Conservation (phyloP, 2,329 filamentous ascomycete species). For the Ceratocystis cubensis region DNA sequence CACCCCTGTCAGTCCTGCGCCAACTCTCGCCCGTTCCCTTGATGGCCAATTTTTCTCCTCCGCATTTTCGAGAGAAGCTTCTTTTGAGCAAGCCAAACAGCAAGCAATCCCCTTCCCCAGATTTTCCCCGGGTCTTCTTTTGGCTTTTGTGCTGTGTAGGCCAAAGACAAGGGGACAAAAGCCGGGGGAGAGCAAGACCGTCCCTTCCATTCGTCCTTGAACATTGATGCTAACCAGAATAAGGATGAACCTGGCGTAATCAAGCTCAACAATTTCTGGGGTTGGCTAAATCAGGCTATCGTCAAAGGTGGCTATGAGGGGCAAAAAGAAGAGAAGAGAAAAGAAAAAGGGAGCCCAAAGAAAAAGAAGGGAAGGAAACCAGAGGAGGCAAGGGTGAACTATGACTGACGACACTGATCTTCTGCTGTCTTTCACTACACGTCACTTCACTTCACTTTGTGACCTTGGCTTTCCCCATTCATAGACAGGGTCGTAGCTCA, state of each 20-base stretch:
- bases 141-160: not conserved
- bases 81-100: conserved; percentile 1
- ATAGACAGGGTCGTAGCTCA: not conserved
- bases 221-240: not conserved
- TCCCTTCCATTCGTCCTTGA: not conserved
- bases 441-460: not conserved
- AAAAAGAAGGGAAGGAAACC: not conserved
- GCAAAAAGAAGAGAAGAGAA: not conserved
- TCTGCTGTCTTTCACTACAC: not conserved
- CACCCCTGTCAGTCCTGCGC: not conserved
- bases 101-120: not conserved
- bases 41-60: not conserved
- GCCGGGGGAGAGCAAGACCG: not conserved
- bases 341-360: not conserved
- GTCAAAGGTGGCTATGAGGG: not conserved
- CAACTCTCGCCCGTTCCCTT: not conserved
- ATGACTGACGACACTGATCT: not conserved
- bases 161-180: not conserved
- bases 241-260: not conserved
- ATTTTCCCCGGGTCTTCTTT: not conserved
- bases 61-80: conserved; percentile 7
- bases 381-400: not conserved
- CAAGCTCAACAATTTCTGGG: not conserved
- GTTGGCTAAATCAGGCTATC: not conserved
- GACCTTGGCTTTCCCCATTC: no score